Evolutionary conservation across 2,329 filamentous ascomycete genomes (phyloP), one percentile per base, ranked within the genome.

Genomic region (Cladosporium sp.): DNA sequence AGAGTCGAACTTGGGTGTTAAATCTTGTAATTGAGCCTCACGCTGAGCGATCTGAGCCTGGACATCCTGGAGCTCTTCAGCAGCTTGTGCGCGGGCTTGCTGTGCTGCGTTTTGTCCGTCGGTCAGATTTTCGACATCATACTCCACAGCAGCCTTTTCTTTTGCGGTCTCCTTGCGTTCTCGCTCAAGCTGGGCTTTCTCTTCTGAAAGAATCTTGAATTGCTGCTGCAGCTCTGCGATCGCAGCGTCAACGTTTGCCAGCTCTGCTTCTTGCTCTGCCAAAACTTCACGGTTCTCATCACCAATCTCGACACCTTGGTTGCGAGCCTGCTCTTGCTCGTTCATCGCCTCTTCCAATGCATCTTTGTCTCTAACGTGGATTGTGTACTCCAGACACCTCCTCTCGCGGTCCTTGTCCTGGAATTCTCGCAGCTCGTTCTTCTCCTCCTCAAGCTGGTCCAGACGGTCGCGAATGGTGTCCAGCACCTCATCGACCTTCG

Each of bases 391-490:
- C 47, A 99, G 81, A 72, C 92, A 97, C 64, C 92, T 83, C 60
- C 92, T 86, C 74, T 99, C 92, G 59, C 89, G 87, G 68, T 99
- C 94, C 72, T 95, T 96, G 61, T 96, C 92, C 73, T 97, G 94
- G 71, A 92, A 99, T 7, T 88, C 92, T 47, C 92, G 86, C 39
- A 99, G 80, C 74, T 99, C 95, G 69, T 97, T 92, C 73, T 97
- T 97, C 74, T 99, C 94, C 72, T 96, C 92, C 73, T 99, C 94
- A 0, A 99, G 81, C 74, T 99, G 94, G 39, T 80, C 82, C 56
- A 99, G 80, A 55, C 94, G 87, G 69, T 95, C 90, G 68, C 94
- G 92, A 74, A 99, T 97, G 69, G 94, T 95, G 55, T 88, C 86
- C 12, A 99, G 83, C 12, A 95, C 81, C 70, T 96, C 92, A 71